A percentile compares a stretch with the other conserved stretches of the same genome.
These are phyloP conservation scores for Diplotaxis tenuifolia DNA, from an alignment of 345 rosid genomes.

Conservation along the genomic window DNA sequence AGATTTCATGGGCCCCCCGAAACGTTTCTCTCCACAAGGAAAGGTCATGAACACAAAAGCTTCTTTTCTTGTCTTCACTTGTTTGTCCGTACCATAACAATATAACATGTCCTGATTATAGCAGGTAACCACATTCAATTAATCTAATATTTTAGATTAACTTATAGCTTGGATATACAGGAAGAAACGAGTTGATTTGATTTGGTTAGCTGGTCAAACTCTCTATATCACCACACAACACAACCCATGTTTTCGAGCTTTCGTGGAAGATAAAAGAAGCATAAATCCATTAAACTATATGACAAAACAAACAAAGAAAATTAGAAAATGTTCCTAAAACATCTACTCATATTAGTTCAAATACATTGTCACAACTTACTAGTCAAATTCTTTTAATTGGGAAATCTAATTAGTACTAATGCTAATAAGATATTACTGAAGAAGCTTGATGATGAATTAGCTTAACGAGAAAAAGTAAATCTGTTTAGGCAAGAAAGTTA, in stretches of 20 bases:
- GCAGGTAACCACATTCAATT: constrained; percentile 9
- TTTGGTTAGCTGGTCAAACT: background rate
- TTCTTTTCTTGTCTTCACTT: constrained; percentile 22
- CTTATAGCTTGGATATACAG: constrained; percentile 1
- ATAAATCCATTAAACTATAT: constrained; percentile 5
- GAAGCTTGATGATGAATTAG: constrained; percentile 7
- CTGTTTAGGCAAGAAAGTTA: constrained; percentile 24
- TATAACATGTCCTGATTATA: background rate
- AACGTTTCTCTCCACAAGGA: background rate
- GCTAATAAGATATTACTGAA: background rate
- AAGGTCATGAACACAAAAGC: constrained; percentile 2
- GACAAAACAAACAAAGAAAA: background rate
- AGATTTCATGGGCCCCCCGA: background rate
- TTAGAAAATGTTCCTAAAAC: constrained; percentile 9
- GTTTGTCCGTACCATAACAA: constrained; percentile 8
- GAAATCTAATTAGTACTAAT: background rate
- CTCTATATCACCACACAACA: constrained; percentile 8
- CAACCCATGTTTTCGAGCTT: constrained; percentile 3
- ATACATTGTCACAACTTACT: background rate
- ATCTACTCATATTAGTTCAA: background rate
- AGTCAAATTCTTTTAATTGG: constrained; percentile 1
- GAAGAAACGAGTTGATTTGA: constrained; percentile 7
- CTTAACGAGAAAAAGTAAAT: constrained; percentile 25
- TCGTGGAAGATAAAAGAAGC: background rate
- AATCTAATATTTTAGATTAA: background rate